Percentiles rank a stretch among this genome's conserved stretches.
These are phyloP conservation scores for Didymellaceae sp. DNA, from an alignment of 2,329 filamentous ascomycete species.

Conservation along the genomic window DNA sequence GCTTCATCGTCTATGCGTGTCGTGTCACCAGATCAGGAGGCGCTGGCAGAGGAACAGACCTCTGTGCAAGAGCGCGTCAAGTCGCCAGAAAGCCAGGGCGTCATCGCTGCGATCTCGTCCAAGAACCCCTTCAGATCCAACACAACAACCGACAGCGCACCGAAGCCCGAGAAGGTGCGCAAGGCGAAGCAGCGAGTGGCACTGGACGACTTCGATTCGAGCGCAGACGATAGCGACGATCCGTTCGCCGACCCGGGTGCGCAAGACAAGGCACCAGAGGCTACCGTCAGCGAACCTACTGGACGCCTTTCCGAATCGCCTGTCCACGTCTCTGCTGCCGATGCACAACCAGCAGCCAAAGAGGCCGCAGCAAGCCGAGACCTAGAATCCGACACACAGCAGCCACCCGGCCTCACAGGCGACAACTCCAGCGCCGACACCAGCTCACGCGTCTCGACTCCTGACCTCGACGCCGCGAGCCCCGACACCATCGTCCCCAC, in stretches of 20 bases:
- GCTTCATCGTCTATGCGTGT: conserved; percentile 42
- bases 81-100: conserved; percentile 28
- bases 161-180: conserved; percentile 63
- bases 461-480: conserved; percentile 39
- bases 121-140: conserved; percentile 44
- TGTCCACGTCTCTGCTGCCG: conserved; percentile 67
- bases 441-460: conserved; percentile 46
- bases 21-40: conserved; percentile 37
- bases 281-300: conserved; percentile 26
- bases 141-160: conserved; percentile 51
- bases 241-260: conserved; percentile 51
- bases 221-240: conserved; percentile 55
- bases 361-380: conserved; percentile 24
- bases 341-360: conserved; percentile 47
- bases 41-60: conserved; percentile 6
- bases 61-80: conserved; percentile 29
- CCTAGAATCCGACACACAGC: conserved; percentile 40
- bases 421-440: conserved; percentile 74
- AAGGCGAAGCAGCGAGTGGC: conserved; percentile 68
- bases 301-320: conserved; percentile 69
- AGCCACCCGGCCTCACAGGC: conserved; percentile 70
- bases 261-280: conserved; percentile 34
- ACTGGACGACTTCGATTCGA: conserved; percentile 73
- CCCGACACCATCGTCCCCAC: conserved; percentile 37
- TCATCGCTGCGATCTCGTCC: conserved; percentile 33